Evolutionary conservation across 2,329 filamentous ascomycete genomes (phyloP).

Genomic region (Aspergillus puulaauensis): DNA sequence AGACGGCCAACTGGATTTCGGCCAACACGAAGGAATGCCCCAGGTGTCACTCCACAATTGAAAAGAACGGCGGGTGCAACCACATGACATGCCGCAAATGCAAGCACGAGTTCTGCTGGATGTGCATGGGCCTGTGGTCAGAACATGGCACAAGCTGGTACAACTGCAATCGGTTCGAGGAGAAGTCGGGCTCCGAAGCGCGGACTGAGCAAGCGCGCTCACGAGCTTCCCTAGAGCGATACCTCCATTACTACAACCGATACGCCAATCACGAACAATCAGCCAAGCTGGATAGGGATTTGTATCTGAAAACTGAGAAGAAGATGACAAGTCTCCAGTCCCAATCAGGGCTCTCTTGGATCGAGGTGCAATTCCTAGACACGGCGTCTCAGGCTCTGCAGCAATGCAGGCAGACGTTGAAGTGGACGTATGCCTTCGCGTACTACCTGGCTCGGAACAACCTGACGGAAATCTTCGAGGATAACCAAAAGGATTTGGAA

Average conservation of each 20-base stretch:
- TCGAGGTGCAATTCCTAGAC: slow-evolving; percentile 96
- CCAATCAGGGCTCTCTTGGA: slow-evolving; percentile 95
- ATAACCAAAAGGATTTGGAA: slow-evolving; percentile 97
- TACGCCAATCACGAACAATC: slow-evolving; percentile 99
- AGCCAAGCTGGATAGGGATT: slow-evolving; percentile 92
- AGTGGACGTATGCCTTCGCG: slow-evolving; percentile 99
- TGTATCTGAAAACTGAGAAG: slow-evolving; percentile 94
- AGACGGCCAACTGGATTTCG: slow-evolving; percentile 99
- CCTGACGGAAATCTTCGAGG: slow-evolving; percentile 93
- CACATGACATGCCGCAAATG: slow-evolving; percentile 98
- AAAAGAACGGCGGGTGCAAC: slow-evolving; percentile 98
- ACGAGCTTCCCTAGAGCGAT: slow-evolving; percentile 87
- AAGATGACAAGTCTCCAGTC: slow-evolving; percentile 98
- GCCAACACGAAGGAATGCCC: slow-evolving; percentile 99
- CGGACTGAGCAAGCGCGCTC: slow-evolving; percentile 90
- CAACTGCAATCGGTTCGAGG: slow-evolving; percentile 96
- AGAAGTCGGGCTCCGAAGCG: slow-evolving; percentile 89
- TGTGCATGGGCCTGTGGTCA: slow-evolving; percentile 99
- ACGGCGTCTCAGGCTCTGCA: slow-evolving; percentile 90
- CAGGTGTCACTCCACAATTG: slow-evolving; percentile 92
- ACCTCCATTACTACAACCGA: slow-evolving; percentile 97
- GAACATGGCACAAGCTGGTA: slow-evolving; percentile 99
- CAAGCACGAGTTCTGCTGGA: slow-evolving; percentile 98
- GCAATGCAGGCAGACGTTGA: slow-evolving; percentile 95
- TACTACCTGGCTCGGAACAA: slow-evolving; percentile 98